A percentile compares a stretch with the other conserved stretches of the same genome.
These are phyloP conservation scores for Metschnikowia noctiluminum DNA, from an alignment of 805 yeast species.

Conservation along the genomic window DNA sequence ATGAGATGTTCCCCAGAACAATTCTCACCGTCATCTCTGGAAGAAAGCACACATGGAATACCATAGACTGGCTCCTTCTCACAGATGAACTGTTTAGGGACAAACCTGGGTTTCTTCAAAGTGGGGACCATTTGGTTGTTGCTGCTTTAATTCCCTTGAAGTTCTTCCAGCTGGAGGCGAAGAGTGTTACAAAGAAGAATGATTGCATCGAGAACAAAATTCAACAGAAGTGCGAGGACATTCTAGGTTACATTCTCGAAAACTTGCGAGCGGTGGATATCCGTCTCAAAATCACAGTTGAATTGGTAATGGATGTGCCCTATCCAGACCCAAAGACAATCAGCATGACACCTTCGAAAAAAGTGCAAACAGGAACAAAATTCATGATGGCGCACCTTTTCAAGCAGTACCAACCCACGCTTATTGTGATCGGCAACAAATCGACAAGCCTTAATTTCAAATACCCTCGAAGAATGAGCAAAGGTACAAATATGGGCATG, in stretches of 20 bases:
- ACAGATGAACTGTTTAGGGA: constrained; percentile 9
- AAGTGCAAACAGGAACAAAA: constrained; percentile 26
- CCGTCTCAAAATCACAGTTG: constrained; percentile 38
- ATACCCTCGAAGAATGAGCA: constrained; percentile 32
- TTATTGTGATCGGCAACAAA: constrained; percentile 36
- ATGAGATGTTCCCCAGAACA: constrained; percentile 22
- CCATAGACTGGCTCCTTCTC: constrained; percentile 37
- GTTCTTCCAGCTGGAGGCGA: constrained; percentile 15
- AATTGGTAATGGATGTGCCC: constrained; percentile 29
- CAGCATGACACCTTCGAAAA: constrained; percentile 1
- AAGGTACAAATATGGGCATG: constrained; percentile 2
- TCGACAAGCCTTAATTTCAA: constrained; percentile 41
- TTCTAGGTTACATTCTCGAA: constrained; percentile 21
- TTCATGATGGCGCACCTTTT: constrained; percentile 35
- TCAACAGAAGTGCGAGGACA: constrained; percentile 21
- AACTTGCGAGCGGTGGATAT: constrained; percentile 18
- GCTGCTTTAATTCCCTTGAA: constrained; percentile 32
- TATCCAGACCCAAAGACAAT: constrained; percentile 10
- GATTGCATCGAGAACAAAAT: constrained; percentile 15
- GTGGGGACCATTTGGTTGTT: constrained; percentile 40
- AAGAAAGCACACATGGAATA: constrained; percentile 43
- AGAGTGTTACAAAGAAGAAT: constrained; percentile 10
- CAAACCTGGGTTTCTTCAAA: constrained; percentile 24
- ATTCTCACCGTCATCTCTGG: constrained; percentile 38
- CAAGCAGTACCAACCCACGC: constrained; percentile 40